Base-by-base conservation (phyloP, 352 stramenopile genomes). In the Globisporangium nagaii region DNA sequence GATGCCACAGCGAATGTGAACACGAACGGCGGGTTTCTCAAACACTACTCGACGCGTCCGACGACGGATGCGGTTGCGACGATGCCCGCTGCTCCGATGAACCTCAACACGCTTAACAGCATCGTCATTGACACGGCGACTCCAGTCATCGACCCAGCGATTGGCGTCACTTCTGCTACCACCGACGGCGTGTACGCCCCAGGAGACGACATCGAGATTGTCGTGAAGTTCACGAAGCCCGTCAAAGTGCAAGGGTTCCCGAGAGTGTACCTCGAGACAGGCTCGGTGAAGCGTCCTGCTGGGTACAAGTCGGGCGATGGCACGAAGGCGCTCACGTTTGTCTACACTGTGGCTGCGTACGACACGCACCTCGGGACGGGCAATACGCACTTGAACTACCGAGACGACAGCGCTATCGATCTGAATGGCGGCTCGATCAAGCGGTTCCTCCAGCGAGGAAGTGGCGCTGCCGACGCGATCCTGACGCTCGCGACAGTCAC, bases 171-270 rank as follows among this genome's bases (percentile, higher is more conserved):
- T 0, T 70, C 70, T 11, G 47, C 47, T 2, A 76, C 74, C 0
- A 72, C 55, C 4, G 68, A 87, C 30, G 80, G 78, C 6, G 64
- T 80, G 5, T 94, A 90, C 45, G 76, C 76, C 8, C 77, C 84
- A 11, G 84, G 84, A 22, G 82, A 93, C 47, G 64, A 58, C 4
- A 74, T 94, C 11, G 60, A 70, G 9, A 71, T 94, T 31, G 55
- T 74, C 12, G 57, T 94, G 20, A 75, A 74, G 20, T 94, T 94
- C 63, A 93, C 79, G 0, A 90, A 90, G 42, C 68, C 79, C n/a
- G 84, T 94, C 0, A 62, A 46, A 0, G 82, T 94, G 19, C 61
- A 53, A 0, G 82, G 80, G 1, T 86, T 86, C 17, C 84, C 84
- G 7, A 67, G 80, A 9, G 44, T 94, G 19, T 85, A 83, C 48